Evolutionary conservation across 352 stramenopile species (phyloP).

Genomic region (Globisporangium heterothallicum): DNA sequence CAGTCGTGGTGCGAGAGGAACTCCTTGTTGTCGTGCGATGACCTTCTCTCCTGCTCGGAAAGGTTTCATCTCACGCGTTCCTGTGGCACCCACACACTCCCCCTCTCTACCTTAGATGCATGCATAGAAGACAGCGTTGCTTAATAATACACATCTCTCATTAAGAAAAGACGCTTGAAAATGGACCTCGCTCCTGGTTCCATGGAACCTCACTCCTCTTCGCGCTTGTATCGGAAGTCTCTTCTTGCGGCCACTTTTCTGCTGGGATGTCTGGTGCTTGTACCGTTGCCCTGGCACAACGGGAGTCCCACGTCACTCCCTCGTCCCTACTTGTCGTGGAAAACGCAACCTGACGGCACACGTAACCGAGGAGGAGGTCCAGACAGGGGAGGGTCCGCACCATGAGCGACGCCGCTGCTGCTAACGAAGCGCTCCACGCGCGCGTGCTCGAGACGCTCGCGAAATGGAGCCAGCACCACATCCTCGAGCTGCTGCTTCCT

Average conservation of each 20-base stretch:
- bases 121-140: background rate
- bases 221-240: too few species aligned
- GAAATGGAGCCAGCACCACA: constrained; percentile 36
- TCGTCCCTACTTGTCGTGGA: too few species aligned
- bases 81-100: constrained; percentile 34
- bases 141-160: background rate
- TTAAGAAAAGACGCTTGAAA: too few species aligned
- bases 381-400: background rate
- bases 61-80: constrained; percentile 13
- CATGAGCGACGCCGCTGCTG: background rate
- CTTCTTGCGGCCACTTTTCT: too few species aligned
- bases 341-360: too few species aligned
- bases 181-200: too few species aligned
- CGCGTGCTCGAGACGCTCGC: constrained; percentile 23
- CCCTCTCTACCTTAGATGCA: background rate
- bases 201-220: too few species aligned
- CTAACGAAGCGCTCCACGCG: constrained; percentile 1
- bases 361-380: too few species aligned
- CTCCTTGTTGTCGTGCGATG: constrained; percentile 7
- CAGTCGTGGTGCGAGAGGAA: constrained; percentile 37
- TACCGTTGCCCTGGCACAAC: too few species aligned
- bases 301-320: too few species aligned
- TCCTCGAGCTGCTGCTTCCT: constrained; percentile 25
- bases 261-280: too few species aligned
- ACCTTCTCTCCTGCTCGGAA: constrained; percentile 9